A percentile compares a stretch with the other conserved stretches of the same genome.
Conservation (phyloP, 768 basidiomycete genomes). For the Lyophyllum shimeji region DNA sequence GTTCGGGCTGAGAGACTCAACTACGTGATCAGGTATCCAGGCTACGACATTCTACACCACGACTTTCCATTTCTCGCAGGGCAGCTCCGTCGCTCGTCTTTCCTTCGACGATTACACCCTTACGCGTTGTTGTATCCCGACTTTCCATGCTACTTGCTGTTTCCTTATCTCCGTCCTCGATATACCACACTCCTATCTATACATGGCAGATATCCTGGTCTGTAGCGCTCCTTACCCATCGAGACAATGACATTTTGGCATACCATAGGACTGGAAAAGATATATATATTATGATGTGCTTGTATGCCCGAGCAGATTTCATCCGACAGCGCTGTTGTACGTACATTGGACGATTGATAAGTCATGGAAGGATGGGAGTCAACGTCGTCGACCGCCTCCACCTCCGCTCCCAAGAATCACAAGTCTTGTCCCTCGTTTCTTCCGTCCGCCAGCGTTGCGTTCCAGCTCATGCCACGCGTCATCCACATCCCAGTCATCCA, state of each 20-base stretch:
- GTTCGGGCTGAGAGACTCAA: conserved; percentile 8
- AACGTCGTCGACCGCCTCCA: conserved; percentile 50
- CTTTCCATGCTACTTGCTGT: conserved; percentile 12
- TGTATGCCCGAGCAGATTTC: conserved; percentile 11
- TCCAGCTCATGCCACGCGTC: conserved; percentile 82
- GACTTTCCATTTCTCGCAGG: conserved; percentile 7
- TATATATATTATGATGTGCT: conserved; percentile 15
- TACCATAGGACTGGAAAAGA: conserved; percentile 14
- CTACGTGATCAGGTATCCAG: conserved; percentile 17
- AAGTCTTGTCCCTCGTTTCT: conserved; percentile 61
- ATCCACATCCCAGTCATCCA: conserved; percentile 78
- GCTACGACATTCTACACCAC: conserved; percentile 17
- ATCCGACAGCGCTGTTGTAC: conserved; percentile 14
- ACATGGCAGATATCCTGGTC: conserved; percentile 2
- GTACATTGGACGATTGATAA: conserved; percentile 7
- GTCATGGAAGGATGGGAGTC: background rate
- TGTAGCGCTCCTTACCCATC: conserved; percentile 1
- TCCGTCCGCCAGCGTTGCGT: conserved; percentile 51
- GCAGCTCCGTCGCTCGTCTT: conserved; percentile 1
- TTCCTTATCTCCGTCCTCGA: conserved; percentile 2
- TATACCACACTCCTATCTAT: conserved; percentile 20
- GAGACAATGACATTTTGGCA: conserved; percentile 6
- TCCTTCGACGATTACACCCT: conserved; percentile 7
- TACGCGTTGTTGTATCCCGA: conserved; percentile 11
- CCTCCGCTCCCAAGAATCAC: conserved; percentile 73